Base-by-base conservation (phyloP, 176 grass and related monocot species). In the Otatea glauca region DNA sequence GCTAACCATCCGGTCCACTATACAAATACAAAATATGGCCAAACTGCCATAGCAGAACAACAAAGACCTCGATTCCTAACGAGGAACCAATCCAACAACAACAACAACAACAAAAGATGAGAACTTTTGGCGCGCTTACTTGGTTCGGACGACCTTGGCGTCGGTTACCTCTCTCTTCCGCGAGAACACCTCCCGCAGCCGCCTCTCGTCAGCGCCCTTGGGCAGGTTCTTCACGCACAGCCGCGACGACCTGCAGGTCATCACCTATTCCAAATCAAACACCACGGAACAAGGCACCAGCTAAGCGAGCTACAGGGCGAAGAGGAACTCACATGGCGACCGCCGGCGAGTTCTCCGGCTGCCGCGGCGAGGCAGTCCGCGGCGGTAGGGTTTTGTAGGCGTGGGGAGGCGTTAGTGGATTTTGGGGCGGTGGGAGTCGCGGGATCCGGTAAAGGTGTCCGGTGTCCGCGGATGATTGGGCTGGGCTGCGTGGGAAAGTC, bases 221-320 rank as follows among this genome's bases (percentile, higher is more conserved):
- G 92, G 95, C 79, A 95, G 89, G 86, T 95, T 98, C 85, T 98
- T 98, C 53, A 98, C 89, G 84, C 95, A 98, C 23, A 98, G 71
- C 75, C 95, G 86, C 69, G 92, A 98, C 83, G 84, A 90, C 88
- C 85, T 90, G 84, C 73, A 35, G 34, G 34, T 34, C 34, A 34
- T 3, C 34, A 34, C 34, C 34, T 34, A 34, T 34, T 34, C 34
- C 34, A 34, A 34, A 34, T n/a, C n/a, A n/a, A n/a, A n/a, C n/a
- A n/a, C n/a, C n/a, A n/a, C n/a, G n/a, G n/a, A n/a, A n/a, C n/a
- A n/a, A n/a, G 18, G 37, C 10, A 20, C n/a, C 23, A 45, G 9
- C 3, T 5, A 27, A 13, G 53, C 5, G 23, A 44, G 23, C 39
- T 61, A 14, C 24, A n/a, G 11, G 60, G 29, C 63, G 29, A 24